phyloP scores from a whole-genome alignment of 176 grass and related monocot species.

The Phyllostachys edulis region DNA sequence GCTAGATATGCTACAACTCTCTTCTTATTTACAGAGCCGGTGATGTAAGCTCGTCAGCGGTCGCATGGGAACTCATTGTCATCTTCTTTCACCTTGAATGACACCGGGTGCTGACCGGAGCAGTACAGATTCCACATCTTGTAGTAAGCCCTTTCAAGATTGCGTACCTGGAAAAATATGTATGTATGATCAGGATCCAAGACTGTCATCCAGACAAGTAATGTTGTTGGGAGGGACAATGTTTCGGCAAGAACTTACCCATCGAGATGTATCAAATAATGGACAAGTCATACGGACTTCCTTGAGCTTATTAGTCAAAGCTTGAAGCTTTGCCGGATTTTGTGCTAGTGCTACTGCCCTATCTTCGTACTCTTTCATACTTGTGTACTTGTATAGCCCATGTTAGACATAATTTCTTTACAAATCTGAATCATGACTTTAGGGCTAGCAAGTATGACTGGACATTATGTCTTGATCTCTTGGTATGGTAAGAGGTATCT shows the following conservation, averaged over 20 bases:
- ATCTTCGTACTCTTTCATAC: slow-evolving; percentile 82
- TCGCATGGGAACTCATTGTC: slow-evolving; percentile 59
- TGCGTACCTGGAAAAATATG: slow-evolving; percentile 53
- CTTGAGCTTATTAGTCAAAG: slow-evolving; percentile 67
- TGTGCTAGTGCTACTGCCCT: slow-evolving; percentile 65
- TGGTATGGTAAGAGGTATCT: too few relatives aligned
- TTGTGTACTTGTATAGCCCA: too few relatives aligned
- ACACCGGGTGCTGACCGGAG: slow-evolving; percentile 43
- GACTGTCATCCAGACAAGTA: background rate
- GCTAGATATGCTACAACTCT: slow-evolving; percentile 47
- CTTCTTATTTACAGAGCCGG: slow-evolving; percentile 65
- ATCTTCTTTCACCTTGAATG: slow-evolving; percentile 77
- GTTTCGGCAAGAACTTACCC: slow-evolving; percentile 50
- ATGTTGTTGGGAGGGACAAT: background rate
- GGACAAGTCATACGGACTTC: slow-evolving; percentile 71
- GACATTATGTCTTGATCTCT: too few relatives aligned
- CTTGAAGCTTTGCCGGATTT: slow-evolving; percentile 60
- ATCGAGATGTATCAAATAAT: slow-evolving; percentile 73
- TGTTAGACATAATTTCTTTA: too few relatives aligned
- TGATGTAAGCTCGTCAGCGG: slow-evolving; percentile 34
- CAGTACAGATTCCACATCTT: slow-evolving; percentile 89
- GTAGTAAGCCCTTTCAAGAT: slow-evolving; percentile 82
- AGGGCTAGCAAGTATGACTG: too few relatives aligned
- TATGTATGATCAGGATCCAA: background rate
- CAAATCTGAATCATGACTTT: too few relatives aligned